Percentiles rank a stretch among this genome's conserved stretches.
Conservation (phyloP, 2,329 filamentous ascomycete species). For the Esteya vermicola region DNA sequence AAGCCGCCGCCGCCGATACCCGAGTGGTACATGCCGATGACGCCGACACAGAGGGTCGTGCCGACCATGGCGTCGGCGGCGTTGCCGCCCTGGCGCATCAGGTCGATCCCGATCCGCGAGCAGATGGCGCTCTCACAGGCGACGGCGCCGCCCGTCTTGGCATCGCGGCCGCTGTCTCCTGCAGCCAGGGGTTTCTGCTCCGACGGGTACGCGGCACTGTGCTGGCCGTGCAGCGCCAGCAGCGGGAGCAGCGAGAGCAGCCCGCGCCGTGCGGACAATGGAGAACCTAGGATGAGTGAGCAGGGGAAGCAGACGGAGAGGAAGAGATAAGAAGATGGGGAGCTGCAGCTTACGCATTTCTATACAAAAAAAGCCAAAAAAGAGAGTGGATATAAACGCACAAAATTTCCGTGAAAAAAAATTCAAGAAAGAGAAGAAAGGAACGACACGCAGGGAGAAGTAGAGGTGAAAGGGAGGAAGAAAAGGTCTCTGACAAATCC, state of each 20-base stretch:
- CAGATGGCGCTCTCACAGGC: constrained; percentile 57
- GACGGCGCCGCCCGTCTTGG: constrained; percentile 48
- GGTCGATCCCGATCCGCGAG: constrained; percentile 51
- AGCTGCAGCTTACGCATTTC: too few relatives aligned
- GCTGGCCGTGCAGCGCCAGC: neutral
- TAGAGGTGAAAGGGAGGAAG: too few relatives aligned
- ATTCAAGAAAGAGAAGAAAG: too few relatives aligned
- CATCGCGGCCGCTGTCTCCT: too few relatives aligned
- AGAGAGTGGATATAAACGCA: too few relatives aligned
- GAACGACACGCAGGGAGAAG: too few relatives aligned
- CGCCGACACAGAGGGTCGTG: constrained; percentile 61
- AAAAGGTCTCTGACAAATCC: too few relatives aligned
- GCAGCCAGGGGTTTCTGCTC: constrained; percentile 7
- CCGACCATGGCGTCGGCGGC: constrained; percentile 65
- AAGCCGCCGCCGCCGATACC: constrained; percentile 89
- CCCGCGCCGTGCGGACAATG: too few relatives aligned
- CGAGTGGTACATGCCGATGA: constrained; percentile 62
- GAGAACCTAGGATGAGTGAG: too few relatives aligned
- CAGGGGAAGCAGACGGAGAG: too few relatives aligned
- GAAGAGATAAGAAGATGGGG: neutral
- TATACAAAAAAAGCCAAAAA: too few relatives aligned
- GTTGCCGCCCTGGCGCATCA: constrained; percentile 49
- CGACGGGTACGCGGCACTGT: neutral
- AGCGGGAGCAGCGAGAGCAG: constrained; percentile 4
- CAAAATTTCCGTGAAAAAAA: too few relatives aligned